Evolutionary conservation across 169 alveolate species (phyloP).

Genomic region (Eimeria necatrix): DNA sequence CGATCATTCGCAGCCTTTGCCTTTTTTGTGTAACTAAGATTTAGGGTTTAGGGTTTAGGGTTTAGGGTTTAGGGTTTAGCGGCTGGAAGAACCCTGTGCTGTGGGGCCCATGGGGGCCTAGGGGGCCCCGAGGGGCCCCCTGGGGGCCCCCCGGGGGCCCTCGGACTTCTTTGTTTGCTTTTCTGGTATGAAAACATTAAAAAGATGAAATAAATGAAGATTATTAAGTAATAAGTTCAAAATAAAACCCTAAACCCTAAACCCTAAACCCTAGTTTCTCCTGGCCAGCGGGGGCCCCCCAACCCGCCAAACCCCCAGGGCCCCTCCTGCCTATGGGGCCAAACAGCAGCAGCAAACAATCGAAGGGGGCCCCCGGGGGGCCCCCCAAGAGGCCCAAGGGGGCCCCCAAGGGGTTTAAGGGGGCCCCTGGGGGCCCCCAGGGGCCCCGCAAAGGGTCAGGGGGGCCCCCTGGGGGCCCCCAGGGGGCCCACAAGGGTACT

Average conservation of each 20-base stretch:
- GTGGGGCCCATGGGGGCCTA: background rate
- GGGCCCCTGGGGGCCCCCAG: background rate
- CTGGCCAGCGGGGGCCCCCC: background rate
- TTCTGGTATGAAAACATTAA: background rate
- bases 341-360: background rate
- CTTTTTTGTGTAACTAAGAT: background rate
- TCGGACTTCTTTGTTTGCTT: background rate
- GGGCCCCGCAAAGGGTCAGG: background rate
- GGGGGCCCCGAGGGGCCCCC: too few species aligned
- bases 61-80: background rate
- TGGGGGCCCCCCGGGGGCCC: too few species aligned
- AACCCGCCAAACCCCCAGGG: background rate
- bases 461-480: background rate
- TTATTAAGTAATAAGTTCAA: too few species aligned
- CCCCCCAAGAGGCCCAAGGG: background rate
- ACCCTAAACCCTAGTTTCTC: background rate
- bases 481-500: background rate
- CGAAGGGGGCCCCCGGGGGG: slow-evolving; percentile 8
- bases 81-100: background rate
- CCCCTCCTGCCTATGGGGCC: background rate
- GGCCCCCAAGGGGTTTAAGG: background rate
- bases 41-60: background rate
- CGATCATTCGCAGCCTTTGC: background rate
- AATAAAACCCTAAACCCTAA: background rate
- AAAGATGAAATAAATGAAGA: too few species aligned